Base-by-base conservation (phyloP, 2,329 filamentous ascomycete genomes). In the Coniella vitis region DNA sequence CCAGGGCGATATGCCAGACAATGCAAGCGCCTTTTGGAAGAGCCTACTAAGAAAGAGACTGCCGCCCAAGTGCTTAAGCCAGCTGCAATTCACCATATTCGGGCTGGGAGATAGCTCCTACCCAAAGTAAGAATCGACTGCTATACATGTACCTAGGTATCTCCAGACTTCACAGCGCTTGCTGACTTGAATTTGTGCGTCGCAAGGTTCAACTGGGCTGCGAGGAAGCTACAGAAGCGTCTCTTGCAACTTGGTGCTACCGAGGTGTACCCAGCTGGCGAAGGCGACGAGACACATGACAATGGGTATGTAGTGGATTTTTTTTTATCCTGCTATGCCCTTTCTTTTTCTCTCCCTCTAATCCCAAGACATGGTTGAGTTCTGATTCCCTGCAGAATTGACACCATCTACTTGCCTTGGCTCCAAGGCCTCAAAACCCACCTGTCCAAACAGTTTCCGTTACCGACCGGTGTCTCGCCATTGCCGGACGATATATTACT, bases 91-190 rank as follows among this genome's bases (percentile, higher is more conserved):
- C 66, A 84, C 87, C 3, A 86, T 84, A 0, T 95, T 97, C 71
- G 93, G 93, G 1, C 75, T 97, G 1, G 93, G 93, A 1, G 93
- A 98, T 66, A 95, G 87, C 61, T 95, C 90, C 1, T 98, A 98
- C 73, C 77, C 86, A 48, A 91, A 94, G 84, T 93, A 72, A 56
- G 77, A 36, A 41, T 29, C 20, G 5, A 34, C 14, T 4, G 7
- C n/a, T 38, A 16, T 37, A 12, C 12, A 34, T 4, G n/a, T 12
- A 19, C 7, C 36, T 20, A 8, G 7, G 16, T 21, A 4, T 41
- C n/a, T 39, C 4, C 8, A 17, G 13, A 12, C 10, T 2, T 13
- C 22, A 16, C 35, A 38, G 14, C 13, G 16, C 22, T 25, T 9
- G 16, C n/a, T 25, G 10, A 34, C 25, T 35, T n/a, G n/a, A 36